Percentiles rank a stretch among this genome's conserved stretches.
Conservation (phyloP, 306 rosid genomes). For the Delonix regia region DNA sequence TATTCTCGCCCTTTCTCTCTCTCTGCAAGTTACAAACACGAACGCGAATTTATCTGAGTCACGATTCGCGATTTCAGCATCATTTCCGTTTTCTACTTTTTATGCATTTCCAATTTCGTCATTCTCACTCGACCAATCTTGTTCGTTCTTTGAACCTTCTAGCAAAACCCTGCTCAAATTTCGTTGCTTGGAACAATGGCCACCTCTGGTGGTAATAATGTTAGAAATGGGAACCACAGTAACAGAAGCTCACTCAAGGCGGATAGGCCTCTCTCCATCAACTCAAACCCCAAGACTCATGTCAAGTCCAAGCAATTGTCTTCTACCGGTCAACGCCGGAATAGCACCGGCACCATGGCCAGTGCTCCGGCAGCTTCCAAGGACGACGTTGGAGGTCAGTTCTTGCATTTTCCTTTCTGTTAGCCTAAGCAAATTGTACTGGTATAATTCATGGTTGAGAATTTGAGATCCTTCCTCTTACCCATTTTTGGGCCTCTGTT, state of each 20-base stretch:
- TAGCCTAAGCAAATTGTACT: not conserved
- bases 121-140: slow-evolving; percentile 11
- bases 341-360: slow-evolving; percentile 56
- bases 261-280: slow-evolving; percentile 56
- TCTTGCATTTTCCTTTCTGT: slow-evolving; percentile 14
- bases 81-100: slow-evolving; percentile 32
- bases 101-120: slow-evolving; percentile 8
- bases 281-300: slow-evolving; percentile 56
- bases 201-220: slow-evolving; percentile 52
- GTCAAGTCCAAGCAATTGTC: slow-evolving; percentile 67
- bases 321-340: slow-evolving; percentile 75
- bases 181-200: slow-evolving; percentile 59
- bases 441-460: slow-evolving; percentile 23
- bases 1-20: not conserved
- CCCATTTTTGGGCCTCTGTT: not conserved
- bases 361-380: slow-evolving; percentile 48
- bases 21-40: slow-evolving; percentile 29
- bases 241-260: slow-evolving; percentile 64
- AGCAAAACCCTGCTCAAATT: slow-evolving; percentile 24
- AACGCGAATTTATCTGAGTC: slow-evolving; percentile 54
- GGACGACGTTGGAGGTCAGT: slow-evolving; percentile 73
- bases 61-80: slow-evolving; percentile 41
- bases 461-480: slow-evolving; percentile 16
- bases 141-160: slow-evolving; percentile 28
- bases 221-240: slow-evolving; percentile 58